Conservation (phyloP, 2,329 filamentous ascomycete species). For the Arachnopeziza araneosa region DNA sequence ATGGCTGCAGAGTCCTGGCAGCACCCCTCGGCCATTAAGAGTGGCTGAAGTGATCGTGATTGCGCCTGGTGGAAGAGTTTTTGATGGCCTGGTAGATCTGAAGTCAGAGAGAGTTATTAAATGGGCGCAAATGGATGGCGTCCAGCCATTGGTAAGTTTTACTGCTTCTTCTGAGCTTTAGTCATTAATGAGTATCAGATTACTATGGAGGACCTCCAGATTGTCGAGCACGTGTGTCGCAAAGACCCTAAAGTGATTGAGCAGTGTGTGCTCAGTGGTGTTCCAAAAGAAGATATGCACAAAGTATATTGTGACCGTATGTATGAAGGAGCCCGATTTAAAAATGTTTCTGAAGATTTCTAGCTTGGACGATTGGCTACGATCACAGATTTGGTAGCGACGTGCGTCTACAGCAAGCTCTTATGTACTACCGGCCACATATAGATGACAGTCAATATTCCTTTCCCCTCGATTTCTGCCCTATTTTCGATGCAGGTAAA, state of each 20-base stretch:
- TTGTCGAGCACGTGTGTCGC: conserved; percentile 70
- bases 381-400: conserved; percentile 81
- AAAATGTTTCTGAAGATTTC: conserved; percentile 10
- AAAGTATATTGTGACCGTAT: conserved; percentile 89
- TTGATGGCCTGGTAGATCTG: conserved; percentile 76
- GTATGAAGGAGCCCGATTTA: conserved; percentile 28
- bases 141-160: conserved; percentile 67
- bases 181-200: conserved; percentile 46
- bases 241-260: conserved; percentile 83
- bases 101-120: conserved; percentile 58
- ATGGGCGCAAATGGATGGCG: conserved; percentile 70
- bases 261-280: conserved; percentile 78
- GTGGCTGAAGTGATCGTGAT: conserved; percentile 82
- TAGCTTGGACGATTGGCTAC: conserved; percentile 89
- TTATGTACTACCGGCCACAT: conserved; percentile 92
- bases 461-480: conserved; percentile 89
- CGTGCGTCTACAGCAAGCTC: conserved; percentile 78
- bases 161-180: neutral
- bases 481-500: conserved; percentile 85
- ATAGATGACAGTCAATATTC: conserved; percentile 85
- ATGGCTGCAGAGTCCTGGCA: conserved; percentile 65
- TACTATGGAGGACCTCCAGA: conserved; percentile 82
- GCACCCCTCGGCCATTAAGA: conserved; percentile 57
- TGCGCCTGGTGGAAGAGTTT: conserved; percentile 70
- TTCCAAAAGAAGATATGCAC: conserved; percentile 79